These are phyloP conservation scores for Epichloe gansuensis DNA, from an alignment of 2,329 filamentous ascomycete species.

Conservation along the genomic window DNA sequence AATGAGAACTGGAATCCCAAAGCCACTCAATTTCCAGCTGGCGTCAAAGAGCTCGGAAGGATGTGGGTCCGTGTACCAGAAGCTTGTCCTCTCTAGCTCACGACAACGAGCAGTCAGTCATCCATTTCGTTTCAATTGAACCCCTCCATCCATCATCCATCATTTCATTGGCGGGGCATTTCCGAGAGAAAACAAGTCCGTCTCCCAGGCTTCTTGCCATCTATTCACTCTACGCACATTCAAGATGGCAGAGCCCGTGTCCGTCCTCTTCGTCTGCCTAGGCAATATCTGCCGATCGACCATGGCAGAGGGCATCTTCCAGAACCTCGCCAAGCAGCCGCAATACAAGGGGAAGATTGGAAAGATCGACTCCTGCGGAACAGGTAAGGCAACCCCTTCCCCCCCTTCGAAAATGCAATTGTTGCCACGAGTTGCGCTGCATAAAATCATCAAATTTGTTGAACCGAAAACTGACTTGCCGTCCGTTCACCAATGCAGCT, in stretches of 20 bases:
- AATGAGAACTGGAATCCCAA: no score
- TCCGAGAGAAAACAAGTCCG: background rate
- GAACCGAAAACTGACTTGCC: background rate
- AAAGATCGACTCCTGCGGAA: slow-evolving; percentile 78
- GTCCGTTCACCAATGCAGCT: slow-evolving; percentile 26
- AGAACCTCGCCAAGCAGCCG: slow-evolving; percentile 49
- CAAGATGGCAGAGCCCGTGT: slow-evolving; percentile 35
- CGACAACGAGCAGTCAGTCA: no score
- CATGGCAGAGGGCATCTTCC: slow-evolving; percentile 94
- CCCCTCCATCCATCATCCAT: background rate
- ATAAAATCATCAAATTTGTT: background rate
- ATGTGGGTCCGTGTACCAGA: no score
- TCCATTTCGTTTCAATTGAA: no score
- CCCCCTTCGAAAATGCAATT: background rate
- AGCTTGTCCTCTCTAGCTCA: no score
- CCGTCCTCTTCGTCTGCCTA: slow-evolving; percentile 87
- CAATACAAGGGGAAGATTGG: slow-evolving; percentile 47
- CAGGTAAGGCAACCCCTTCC: slow-evolving; percentile 29
- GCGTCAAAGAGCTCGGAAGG: no score
- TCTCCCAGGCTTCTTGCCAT: background rate
- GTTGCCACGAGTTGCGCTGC: background rate
- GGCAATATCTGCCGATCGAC: slow-evolving; percentile 92
- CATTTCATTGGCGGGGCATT: background rate
- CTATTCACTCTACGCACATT: background rate
- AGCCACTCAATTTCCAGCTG: no score